Conservation (phyloP, 352 stramenopile genomes). For the Phytophthora idaei region DNA sequence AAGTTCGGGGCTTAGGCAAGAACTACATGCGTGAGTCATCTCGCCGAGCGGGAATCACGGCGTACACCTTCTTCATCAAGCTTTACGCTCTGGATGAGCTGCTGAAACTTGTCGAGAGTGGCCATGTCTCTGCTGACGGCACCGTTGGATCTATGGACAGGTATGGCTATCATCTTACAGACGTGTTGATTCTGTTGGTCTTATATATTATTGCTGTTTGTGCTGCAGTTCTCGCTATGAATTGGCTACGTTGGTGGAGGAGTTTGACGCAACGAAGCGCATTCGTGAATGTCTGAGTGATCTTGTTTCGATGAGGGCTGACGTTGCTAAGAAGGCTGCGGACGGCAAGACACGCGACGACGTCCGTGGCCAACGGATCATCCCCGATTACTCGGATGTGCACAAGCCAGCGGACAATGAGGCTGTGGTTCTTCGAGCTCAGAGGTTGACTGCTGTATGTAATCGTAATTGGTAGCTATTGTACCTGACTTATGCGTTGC, state of each 20-base stretch:
- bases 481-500: conserved; percentile 6
- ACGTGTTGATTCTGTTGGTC: background rate
- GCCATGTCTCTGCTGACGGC: conserved; percentile 34
- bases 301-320: conserved; percentile 56
- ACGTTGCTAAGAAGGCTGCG: conserved; percentile 64
- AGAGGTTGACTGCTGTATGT: conserved; percentile 43
- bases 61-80: conserved; percentile 88
- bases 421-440: conserved; percentile 48
- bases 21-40: conserved; percentile 86
- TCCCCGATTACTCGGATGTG: conserved; percentile 71
- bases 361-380: conserved; percentile 67
- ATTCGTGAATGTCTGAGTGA: conserved; percentile 66
- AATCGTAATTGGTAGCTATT: conserved; percentile 3
- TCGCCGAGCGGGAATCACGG: conserved; percentile 55
- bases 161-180: conserved; percentile 25
- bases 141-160: conserved; percentile 36
- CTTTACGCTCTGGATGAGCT: conserved; percentile 75
- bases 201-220: conserved; percentile 1
- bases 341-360: conserved; percentile 76
- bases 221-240: conserved; percentile 38
- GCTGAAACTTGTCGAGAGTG: conserved; percentile 41
- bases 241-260: conserved; percentile 46
- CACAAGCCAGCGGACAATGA: conserved; percentile 60
- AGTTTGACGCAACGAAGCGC: conserved; percentile 42
- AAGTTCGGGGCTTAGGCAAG: conserved; percentile 76